A percentile compares a stretch with the other conserved stretches of the same genome.
Conservation (phyloP, 2,329 filamentous ascomycete species). For the Grosmannia huntii region DNA sequence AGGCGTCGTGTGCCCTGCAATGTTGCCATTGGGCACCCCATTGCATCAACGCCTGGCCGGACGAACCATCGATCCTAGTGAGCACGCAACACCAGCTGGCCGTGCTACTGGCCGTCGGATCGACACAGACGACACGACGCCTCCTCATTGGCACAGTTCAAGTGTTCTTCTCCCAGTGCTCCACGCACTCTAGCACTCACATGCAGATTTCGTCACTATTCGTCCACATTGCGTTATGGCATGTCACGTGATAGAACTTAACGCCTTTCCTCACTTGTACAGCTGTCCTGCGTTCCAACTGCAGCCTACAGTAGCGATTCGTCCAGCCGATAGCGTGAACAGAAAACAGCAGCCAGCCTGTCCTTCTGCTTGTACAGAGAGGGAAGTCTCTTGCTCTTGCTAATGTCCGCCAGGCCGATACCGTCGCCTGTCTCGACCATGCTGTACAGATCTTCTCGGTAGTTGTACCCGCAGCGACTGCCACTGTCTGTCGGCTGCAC, state of each 20-base stretch:
- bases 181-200: too few relatives aligned
- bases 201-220: neutral
- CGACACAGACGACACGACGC: neutral
- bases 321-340: neutral
- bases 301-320: too few relatives aligned
- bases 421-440: slow-evolving; percentile 1
- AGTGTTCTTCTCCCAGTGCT: too few relatives aligned
- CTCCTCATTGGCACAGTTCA: neutral
- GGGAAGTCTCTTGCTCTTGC: slow-evolving; percentile 3
- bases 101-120: neutral
- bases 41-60: neutral
- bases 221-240: neutral
- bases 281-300: too few relatives aligned
- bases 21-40: neutral
- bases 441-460: neutral
- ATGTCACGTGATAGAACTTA: too few relatives aligned
- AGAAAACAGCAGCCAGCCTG: neutral
- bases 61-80: neutral
- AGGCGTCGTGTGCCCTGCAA: too few relatives aligned
- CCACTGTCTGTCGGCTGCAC: neutral
- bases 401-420: slow-evolving; percentile 1
- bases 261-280: too few relatives aligned
- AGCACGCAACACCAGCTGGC: neutral
- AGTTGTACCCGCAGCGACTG: neutral
- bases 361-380: slow-evolving; percentile 3